Base-by-base conservation (phyloP, 805 yeast species). In the Ogataea wickerhamii region DNA sequence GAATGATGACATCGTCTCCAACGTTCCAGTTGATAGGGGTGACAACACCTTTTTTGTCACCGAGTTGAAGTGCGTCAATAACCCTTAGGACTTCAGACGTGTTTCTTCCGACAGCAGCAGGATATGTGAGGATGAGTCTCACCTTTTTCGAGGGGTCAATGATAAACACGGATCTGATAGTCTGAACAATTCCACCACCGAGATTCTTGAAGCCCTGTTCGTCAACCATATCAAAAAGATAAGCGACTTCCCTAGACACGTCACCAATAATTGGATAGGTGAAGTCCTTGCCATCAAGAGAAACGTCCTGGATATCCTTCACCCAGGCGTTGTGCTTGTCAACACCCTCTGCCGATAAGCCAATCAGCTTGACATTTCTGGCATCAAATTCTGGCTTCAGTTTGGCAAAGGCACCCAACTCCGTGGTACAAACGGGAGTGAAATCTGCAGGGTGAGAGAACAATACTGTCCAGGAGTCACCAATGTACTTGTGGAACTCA, bases 361-460 rank as follows among this genome's bases (percentile, higher is more conserved):
- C 97, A 64, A 88, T 83, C 65, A 88, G 74, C 71, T 88, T 87
- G 61, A 82, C 85, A 59, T 78, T 78, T 73, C 96, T 80, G 67
- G 82, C 72, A 58, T 81, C 79, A 56, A 88, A 88, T 64, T 88
- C 96, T 38, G 88, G 87, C 70, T 87, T 85, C 67, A 87, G 76
- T 55, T 80, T 76, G 48, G 96, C 88, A 56, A 88, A 89, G 16
- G 95, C 96, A 52, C 96, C 96, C 59, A 88, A 74, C 71, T 88
- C 97, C 40, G 96, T 88, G 57, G 96, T 89, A 67, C 97, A 88
- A 39, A 88, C 96, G 33, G 97, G 97, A 14, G 97, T 88, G 74
- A 87, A 89, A 65, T 88, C 97, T 39, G 88, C 96, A 46, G 97
- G 97, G 66, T 88, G 97, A 18, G 95, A 85, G 69, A 88, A 88